These are phyloP conservation scores for Isabelozyma gotoi DNA, from an alignment of 805 yeast genomes.

Conservation along the genomic window DNA sequence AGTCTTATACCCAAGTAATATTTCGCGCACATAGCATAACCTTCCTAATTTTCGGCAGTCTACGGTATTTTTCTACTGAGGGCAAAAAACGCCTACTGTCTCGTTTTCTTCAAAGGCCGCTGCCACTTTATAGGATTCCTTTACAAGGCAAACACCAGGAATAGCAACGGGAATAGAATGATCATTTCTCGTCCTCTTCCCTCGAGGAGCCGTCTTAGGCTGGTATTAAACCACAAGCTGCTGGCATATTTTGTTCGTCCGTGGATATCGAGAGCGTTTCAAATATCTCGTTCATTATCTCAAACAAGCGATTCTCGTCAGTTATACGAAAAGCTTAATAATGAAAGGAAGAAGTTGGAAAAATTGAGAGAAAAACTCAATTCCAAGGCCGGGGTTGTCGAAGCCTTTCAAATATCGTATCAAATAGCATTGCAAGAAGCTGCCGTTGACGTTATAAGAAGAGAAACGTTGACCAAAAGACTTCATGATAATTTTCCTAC, in stretches of 20 bases:
- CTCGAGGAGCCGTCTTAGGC: not conserved
- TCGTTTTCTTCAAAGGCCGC: too few relatives aligned
- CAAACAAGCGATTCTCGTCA: not conserved
- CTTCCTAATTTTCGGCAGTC: too few relatives aligned
- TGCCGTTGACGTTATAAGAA: not conserved
- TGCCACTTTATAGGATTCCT: too few relatives aligned
- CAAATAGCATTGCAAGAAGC: slow-evolving; percentile 1
- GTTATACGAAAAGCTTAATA: not conserved
- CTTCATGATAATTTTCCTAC: not conserved
- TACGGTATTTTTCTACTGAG: too few relatives aligned
- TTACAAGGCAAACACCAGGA: too few relatives aligned
- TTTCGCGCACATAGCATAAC: too few relatives aligned
- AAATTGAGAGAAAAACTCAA: not conserved
- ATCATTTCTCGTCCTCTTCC: not conserved
- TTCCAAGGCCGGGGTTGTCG: not conserved
- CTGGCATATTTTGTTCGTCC: not conserved
- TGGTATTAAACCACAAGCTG: not conserved
- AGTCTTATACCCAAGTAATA: too few relatives aligned
- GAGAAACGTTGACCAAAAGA: not conserved
- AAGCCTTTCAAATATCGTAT: not conserved
- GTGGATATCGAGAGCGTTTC: not conserved
- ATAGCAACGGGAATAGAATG: too few relatives aligned
- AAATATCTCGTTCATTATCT: not conserved
- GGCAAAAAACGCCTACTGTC: too few relatives aligned
- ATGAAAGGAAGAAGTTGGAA: not conserved